phyloP scores from a whole-genome alignment of 164 flowering plant genomes.

The Chimonanthus salicifolius region DNA sequence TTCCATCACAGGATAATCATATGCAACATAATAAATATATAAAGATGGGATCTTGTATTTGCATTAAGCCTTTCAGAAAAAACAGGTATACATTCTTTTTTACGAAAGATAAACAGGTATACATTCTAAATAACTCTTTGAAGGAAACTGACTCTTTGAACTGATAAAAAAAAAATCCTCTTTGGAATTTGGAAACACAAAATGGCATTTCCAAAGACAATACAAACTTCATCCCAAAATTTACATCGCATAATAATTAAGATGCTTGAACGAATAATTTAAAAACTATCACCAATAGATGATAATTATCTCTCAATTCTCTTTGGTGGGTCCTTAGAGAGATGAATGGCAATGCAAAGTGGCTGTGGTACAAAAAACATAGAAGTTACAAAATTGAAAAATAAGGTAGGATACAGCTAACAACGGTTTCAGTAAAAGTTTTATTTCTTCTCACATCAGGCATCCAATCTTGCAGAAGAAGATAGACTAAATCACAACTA shows the following conservation, averaged over 20 bases:
- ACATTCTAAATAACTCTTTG: too few species aligned
- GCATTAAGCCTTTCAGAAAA: too few species aligned
- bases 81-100: too few species aligned
- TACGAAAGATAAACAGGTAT: too few species aligned
- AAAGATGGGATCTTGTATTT: neutral
- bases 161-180: neutral
- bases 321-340: too few species aligned
- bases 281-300: neutral
- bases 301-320: too few species aligned
- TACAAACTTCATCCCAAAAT: neutral
- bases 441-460: neutral
- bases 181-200: neutral
- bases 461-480: neutral
- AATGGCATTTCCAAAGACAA: neutral
- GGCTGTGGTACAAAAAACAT: neutral
- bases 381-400: neutral
- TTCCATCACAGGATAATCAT: neutral
- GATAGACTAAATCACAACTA: neutral
- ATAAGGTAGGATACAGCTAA: too few species aligned
- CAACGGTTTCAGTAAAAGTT: too few species aligned
- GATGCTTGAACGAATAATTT: neutral
- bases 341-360: too few species aligned
- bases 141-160: too few species aligned
- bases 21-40: neutral
- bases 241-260: neutral